Base-by-base conservation (phyloP, 225 moss, liverwort and hornwort species). In the Anthoceros angustus region DNA sequence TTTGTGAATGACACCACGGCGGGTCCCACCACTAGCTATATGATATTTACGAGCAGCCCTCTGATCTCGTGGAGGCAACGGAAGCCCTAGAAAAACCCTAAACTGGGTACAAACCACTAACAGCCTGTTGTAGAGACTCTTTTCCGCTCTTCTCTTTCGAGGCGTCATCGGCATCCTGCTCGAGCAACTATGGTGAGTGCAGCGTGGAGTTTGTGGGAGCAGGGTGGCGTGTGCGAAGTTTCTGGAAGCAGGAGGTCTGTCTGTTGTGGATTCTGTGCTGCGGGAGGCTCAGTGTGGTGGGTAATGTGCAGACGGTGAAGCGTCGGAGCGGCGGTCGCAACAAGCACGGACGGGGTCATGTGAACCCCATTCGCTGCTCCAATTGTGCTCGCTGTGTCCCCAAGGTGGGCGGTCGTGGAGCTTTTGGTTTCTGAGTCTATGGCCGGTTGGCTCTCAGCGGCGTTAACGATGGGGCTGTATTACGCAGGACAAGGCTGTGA, bases 271-370 rank as follows among this genome's bases (percentile, higher is more conserved):
- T 23, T 16, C 11, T 46, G 3, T 46, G 32, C 32, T 4, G 32
- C 32, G 2, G 32, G 32, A 32, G 32, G 32, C 32, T 32, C 32
- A 32, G 1, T 32, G 32, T 32, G 32, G 32, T 4, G 32, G 32
- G 32, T 32, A 4, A 32, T 46, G 45, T 15, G 25, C 76, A 82
- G 91, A 92, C 88, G 38, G 91, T 92, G 23, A 92, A 92, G 84
- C 71, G 88, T 69, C 80, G 91, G 39, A 92, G 79, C 42, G 91
- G 91, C 70, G 91, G 91, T 64, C 91, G 91, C 39, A 92, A 92
- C 79, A 92, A 92, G 79, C 91, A 92, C 75, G 91, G 91, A 55
- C 91, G 91, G 23, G 91, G 91, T 66, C 91, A 92, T 80, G 91
- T 92, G 16, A 88, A 86, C 68, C 91, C 91, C 39, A 92, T 92